Conservation (phyloP, 805 yeast species). For the Kurtzmaniella cleridarum region DNA sequence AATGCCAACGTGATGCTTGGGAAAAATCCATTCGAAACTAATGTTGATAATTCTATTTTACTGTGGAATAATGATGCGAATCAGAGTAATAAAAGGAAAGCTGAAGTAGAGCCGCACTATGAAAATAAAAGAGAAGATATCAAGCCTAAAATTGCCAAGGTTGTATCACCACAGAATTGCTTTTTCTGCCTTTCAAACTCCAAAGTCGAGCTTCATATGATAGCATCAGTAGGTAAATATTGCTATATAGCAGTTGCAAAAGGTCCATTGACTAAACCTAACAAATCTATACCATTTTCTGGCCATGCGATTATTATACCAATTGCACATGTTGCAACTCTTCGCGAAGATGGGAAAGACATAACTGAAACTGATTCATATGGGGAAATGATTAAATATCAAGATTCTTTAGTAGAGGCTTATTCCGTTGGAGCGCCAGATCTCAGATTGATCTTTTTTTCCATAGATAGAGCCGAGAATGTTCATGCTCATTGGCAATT, state of each 20-base stretch:
- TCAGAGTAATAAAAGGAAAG: conserved; percentile 4
- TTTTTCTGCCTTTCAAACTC: conserved; percentile 84
- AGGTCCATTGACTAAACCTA: conserved; percentile 70
- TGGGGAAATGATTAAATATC: conserved; percentile 43
- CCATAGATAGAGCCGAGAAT: conserved; percentile 56
- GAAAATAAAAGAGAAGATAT: conserved; percentile 8
- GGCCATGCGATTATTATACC: conserved; percentile 85
- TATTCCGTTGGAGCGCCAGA: conserved; percentile 32
- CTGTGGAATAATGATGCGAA: conserved; percentile 10
- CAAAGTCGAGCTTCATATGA: conserved; percentile 70
- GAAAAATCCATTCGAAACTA: conserved; percentile 4
- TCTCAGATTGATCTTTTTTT: conserved; percentile 58
- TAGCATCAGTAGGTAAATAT: conserved; percentile 64
- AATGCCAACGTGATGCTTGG: conserved; percentile 10
- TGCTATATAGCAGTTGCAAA: conserved; percentile 74
- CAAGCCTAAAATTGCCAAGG: conserved; percentile 11
- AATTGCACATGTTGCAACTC: conserved; percentile 58
- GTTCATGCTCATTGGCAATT: conserved; percentile 76
- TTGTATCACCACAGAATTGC: conserved; percentile 58
- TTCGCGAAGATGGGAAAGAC: conserved; percentile 17
- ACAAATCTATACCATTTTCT: conserved; percentile 44
- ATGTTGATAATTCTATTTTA: conserved; percentile 5
- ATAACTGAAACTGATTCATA: conserved; percentile 21
- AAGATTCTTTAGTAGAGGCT: conserved; percentile 45
- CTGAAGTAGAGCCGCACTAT: conserved; percentile 6